Conservation (phyloP, 345 rosid genomes). For the Arabis hirsuta region DNA sequence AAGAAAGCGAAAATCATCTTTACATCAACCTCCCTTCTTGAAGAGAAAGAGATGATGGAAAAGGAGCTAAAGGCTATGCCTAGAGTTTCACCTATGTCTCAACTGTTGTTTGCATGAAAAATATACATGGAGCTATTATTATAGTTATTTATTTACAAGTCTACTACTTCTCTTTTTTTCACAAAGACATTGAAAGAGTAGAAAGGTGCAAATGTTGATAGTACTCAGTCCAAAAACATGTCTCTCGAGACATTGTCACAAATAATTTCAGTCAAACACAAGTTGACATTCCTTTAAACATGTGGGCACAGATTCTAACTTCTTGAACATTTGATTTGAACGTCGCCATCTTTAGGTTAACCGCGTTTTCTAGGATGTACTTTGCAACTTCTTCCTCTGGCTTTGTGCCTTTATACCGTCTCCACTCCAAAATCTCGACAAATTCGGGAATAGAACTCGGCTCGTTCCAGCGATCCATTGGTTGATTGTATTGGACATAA, state of each 20-base stretch:
- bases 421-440: too few species aligned
- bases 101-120: background rate
- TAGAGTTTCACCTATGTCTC: constrained; percentile 1
- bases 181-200: too few species aligned
- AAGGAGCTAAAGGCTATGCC: background rate
- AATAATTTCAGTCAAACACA: too few species aligned
- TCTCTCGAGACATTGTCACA: too few species aligned
- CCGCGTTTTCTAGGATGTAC: background rate
- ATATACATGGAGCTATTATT: too few species aligned
- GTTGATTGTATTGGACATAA: background rate
- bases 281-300: too few species aligned
- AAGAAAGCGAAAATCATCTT: background rate
- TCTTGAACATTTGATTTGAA: background rate
- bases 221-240: too few species aligned
- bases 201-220: too few species aligned
- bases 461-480: too few species aligned
- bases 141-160: background rate
- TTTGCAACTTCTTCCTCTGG: constrained; percentile 1
- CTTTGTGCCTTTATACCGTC: background rate
- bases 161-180: background rate
- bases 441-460: too few species aligned
- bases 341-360: background rate
- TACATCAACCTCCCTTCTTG: background rate
- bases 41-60: background rate
- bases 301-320: background rate